Conservation (phyloP, 768 basidiomycete genomes). For the Tephrocybe rancida region DNA sequence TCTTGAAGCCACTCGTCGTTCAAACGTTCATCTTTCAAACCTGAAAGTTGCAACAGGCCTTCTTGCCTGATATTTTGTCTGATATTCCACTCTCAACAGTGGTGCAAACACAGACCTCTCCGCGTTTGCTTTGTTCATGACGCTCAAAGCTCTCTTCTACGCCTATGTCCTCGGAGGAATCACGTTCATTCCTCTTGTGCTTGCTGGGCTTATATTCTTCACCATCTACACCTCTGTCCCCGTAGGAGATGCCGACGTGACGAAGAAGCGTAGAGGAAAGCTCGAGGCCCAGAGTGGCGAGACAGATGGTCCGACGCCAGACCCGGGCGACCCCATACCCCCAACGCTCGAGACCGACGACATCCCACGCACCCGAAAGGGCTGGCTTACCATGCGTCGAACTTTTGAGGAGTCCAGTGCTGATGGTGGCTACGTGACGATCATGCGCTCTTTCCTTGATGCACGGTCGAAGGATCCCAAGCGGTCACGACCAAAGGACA, state of each 20-base stretch:
- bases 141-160: conserved; percentile 70
- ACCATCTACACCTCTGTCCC: conserved; percentile 86
- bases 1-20: background rate
- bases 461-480: conserved; percentile 85
- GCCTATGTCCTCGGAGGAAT: conserved; percentile 90
- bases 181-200: conserved; percentile 83
- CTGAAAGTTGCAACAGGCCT: too few species aligned
- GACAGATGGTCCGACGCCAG: conserved; percentile 27
- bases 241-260: conserved; percentile 55
- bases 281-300: conserved; percentile 27
- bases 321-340: conserved; percentile 26
- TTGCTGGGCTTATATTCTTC: conserved; percentile 58
- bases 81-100: conserved; percentile 6
- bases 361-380: conserved; percentile 66
- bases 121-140: conserved; percentile 43
- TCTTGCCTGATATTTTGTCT: background rate
- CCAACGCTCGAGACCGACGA: conserved; percentile 46
- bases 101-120: background rate
- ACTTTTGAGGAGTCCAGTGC: conserved; percentile 69
- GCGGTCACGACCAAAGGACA: conserved; percentile 83
- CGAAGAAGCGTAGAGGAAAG: conserved; percentile 37
- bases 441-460: conserved; percentile 80
- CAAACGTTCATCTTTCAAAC: background rate
- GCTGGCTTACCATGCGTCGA: conserved; percentile 82
- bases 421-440: conserved; percentile 76